These are phyloP conservation scores for Phytophthora aleatoria DNA, from an alignment of 352 stramenopile species.

Conservation along the genomic window DNA sequence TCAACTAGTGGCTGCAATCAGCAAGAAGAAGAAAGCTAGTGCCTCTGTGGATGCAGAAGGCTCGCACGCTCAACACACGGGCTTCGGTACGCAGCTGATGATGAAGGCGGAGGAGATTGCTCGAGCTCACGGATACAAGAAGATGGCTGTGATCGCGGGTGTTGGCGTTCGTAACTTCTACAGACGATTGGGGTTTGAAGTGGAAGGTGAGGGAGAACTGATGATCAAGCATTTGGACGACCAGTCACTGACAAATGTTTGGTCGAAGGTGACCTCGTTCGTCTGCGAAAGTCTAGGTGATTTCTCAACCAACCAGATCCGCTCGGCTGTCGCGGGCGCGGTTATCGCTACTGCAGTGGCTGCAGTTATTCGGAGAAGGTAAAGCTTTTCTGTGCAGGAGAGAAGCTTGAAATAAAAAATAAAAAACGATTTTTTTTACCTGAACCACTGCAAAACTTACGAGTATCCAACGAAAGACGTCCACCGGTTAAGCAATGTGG, in stretches of 20 bases:
- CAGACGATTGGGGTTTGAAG: conserved; percentile 85
- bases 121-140: conserved; percentile 65
- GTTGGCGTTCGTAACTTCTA: conserved; percentile 94
- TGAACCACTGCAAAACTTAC: neutral
- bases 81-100: conserved; percentile 90
- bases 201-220: conserved; percentile 83
- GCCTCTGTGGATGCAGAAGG: conserved; percentile 27
- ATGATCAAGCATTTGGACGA: conserved; percentile 85
- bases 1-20: conserved; percentile 71
- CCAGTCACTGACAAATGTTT: conserved; percentile 6
- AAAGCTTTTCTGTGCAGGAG: neutral
- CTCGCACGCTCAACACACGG: conserved; percentile 85
- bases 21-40: conserved; percentile 44
- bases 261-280: conserved; percentile 23
- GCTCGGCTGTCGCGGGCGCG: conserved; percentile 10
- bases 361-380: conserved; percentile 27
- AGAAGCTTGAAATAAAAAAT: neutral
- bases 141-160: conserved; percentile 89
- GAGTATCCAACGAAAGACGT: neutral
- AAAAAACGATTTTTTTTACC: neutral
- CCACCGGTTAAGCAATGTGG: conserved; percentile 6
- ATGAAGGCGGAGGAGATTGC: conserved; percentile 82
- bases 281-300: conserved; percentile 14
- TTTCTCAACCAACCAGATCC: conserved; percentile 5
- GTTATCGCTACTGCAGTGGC: conserved; percentile 12